phyloP scores from a whole-genome alignment of 192 early-diverging fungal species.

The Backusella circina region DNA sequence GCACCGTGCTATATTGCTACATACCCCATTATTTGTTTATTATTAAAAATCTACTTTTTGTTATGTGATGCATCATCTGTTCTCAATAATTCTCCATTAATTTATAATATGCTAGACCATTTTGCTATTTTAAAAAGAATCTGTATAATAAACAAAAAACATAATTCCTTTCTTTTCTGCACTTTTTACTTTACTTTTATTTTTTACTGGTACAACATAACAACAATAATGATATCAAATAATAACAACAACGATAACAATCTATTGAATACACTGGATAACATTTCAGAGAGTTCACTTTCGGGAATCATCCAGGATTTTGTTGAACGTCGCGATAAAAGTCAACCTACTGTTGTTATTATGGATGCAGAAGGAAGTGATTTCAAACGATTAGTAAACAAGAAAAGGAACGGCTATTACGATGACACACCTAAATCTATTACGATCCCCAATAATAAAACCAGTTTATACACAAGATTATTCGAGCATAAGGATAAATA shows the following conservation, averaged over 20 bases:
- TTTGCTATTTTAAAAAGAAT: not conserved
- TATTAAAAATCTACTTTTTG: too few relatives aligned
- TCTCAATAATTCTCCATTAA: not conserved
- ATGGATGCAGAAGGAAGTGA: not conserved
- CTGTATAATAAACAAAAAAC: not conserved
- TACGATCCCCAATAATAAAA: not conserved
- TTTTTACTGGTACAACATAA: not conserved
- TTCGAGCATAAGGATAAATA: not conserved
- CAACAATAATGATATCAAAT: not conserved
- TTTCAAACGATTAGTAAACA: not conserved
- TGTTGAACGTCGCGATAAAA: not conserved
- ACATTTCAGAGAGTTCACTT: not conserved
- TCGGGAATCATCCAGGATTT: not conserved
- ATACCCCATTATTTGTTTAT: too few relatives aligned
- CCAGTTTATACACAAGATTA: not conserved
- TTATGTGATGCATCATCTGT: not conserved
- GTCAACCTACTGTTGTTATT: not conserved
- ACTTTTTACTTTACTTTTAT: not conserved
- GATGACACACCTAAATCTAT: not conserved
- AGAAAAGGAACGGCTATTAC: not conserved
- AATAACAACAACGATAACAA: not conserved
- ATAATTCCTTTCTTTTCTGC: not conserved
- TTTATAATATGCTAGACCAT: not conserved
- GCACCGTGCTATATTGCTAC: too few relatives aligned
- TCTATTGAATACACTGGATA: not conserved